Percentiles rank a stretch among this genome's conserved stretches.
phyloP scores from a whole-genome alignment of 192 early-diverging fungal genomes.

The Rhizophagus sp. region DNA sequence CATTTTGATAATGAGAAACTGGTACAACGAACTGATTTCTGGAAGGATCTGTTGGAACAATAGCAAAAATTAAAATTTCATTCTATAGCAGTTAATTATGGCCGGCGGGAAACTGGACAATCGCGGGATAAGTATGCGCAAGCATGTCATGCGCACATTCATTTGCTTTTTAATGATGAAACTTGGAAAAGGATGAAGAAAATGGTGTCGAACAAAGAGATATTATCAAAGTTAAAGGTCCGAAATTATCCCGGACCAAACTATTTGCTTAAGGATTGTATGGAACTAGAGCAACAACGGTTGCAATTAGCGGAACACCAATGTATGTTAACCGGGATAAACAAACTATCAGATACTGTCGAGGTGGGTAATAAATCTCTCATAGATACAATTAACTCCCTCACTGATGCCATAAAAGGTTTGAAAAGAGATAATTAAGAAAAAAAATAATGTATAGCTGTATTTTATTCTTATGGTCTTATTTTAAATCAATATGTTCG shows the following conservation, averaged over 20 bases:
- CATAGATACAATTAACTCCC: neutral
- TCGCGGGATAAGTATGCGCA: neutral
- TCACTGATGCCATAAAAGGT: neutral
- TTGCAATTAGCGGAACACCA: too few species aligned
- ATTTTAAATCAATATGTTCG: too few species aligned
- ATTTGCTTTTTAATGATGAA: neutral
- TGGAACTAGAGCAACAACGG: too few species aligned
- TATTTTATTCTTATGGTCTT: too few species aligned
- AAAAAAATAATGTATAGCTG: constrained; percentile 13
- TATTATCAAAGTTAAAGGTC: too few species aligned
- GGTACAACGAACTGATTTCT: neutral
- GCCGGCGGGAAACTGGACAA: neutral
- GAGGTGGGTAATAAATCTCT: too few species aligned
- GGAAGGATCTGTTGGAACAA: neutral
- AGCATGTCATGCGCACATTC: neutral
- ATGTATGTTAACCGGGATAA: too few species aligned
- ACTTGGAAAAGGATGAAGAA: too few species aligned
- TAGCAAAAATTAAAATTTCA: neutral
- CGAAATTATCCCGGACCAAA: too few species aligned
- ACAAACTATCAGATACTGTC: too few species aligned
- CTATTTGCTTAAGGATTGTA: too few species aligned
- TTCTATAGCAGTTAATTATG: neutral
- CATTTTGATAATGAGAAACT: neutral
- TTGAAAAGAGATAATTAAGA: constrained; percentile 5
- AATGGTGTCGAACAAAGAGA: too few species aligned